phyloP scores from a whole-genome alignment of 1,284 basidiomycete species.

The Microbotryomycetes sp. region DNA sequence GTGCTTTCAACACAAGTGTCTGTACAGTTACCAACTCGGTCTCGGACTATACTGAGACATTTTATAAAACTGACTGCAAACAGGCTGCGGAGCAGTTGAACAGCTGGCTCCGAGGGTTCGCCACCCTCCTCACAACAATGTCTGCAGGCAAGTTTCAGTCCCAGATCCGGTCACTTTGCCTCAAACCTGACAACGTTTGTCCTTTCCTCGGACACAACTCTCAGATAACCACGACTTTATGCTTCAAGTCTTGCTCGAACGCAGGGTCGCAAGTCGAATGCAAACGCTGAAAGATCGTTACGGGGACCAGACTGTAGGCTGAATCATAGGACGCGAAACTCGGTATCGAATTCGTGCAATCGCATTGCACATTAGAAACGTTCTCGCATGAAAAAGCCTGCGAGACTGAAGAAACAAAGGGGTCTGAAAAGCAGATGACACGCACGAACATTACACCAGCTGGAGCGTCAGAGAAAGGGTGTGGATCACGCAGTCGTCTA shows the following conservation, averaged over 20 bases:
- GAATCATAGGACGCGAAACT: no score
- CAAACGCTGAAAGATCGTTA: background rate
- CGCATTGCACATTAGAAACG: background rate
- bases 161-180: no score
- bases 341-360: no score
- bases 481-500: no score
- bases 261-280: background rate
- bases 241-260: background rate
- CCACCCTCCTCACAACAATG: slow-evolving; percentile 3
- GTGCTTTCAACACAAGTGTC: slow-evolving; percentile 23
- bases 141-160: background rate
- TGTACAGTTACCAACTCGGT: background rate
- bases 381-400: background rate
- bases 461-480: no score
- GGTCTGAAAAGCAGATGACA: background rate
- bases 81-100: slow-evolving; percentile 28
- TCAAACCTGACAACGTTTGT: background rate
- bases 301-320: background rate
- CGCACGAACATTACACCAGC: no score
- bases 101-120: slow-evolving; percentile 8
- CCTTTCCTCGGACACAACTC: slow-evolving; percentile 6
- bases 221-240: background rate
- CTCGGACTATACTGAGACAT: rapidly evolving
- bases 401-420: background rate
- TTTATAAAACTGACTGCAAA: background rate